phyloP scores from a whole-genome alignment of 1,139 yeast genomes.

The Yamadazyma jaroonii region DNA sequence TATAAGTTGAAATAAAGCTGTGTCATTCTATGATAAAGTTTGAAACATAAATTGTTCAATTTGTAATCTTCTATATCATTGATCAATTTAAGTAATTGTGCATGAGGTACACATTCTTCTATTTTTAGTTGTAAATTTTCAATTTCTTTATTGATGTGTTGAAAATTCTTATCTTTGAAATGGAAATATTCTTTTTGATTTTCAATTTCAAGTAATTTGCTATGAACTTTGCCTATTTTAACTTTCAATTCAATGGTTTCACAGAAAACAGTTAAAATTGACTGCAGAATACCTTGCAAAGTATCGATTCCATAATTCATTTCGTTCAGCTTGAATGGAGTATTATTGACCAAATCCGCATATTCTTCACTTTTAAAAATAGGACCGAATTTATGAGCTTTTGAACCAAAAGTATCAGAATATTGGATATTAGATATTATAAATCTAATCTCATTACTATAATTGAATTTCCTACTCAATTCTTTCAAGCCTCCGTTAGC shows the following conservation, averaged over 20 bases:
- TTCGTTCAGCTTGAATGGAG: conserved; percentile 10
- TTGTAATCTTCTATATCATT: conserved; percentile 4
- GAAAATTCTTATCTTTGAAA: conserved; percentile 4
- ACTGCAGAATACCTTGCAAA: conserved; percentile 21
- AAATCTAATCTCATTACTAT: conserved; percentile 20
- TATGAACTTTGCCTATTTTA: conserved; percentile 9
- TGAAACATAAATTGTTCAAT: conserved; percentile 5
- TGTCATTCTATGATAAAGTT: conserved; percentile 6
- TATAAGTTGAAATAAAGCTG: conserved; percentile 11
- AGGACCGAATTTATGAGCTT: conserved; percentile 17
- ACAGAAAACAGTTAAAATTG: conserved; percentile 16
- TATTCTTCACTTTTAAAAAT: conserved; percentile 14
- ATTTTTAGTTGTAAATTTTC: conserved; percentile 5
- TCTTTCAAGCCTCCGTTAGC: conserved; percentile 53
- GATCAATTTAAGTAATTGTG: conserved; percentile 6
- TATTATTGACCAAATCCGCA: conserved; percentile 10
- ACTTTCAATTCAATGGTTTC: conserved; percentile 18
- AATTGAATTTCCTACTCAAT: conserved; percentile 14
- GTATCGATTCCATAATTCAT: conserved; percentile 22
- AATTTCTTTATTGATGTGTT: conserved; percentile 6
- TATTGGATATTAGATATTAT: conserved; percentile 21
- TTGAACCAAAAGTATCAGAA: conserved; percentile 20
- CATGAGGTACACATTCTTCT: conserved; percentile 9
- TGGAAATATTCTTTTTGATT: conserved; percentile 5
- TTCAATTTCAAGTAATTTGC: conserved; percentile 3